Conservation (phyloP, 352 stramenopile genomes). For the Globisporangium nagaii region DNA sequence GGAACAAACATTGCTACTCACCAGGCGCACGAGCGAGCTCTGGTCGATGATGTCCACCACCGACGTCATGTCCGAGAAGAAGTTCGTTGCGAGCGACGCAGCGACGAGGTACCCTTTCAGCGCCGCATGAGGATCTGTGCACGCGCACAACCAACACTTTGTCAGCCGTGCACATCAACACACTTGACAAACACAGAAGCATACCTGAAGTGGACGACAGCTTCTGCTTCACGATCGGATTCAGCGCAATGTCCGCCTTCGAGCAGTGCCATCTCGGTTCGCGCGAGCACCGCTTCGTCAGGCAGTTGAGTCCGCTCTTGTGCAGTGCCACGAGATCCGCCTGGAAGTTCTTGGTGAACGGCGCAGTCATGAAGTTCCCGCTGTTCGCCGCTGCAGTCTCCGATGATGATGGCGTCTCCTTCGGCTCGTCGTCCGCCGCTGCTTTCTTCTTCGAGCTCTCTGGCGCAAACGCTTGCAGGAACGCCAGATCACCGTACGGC, state of each 20-base stretch:
- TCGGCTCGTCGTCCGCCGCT: conserved; percentile 12
- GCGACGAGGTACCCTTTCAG: conserved; percentile 72
- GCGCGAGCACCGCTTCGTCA: conserved; percentile 55
- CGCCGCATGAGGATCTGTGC: conserved; percentile 57
- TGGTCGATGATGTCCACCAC: conserved; percentile 81
- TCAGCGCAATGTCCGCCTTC: conserved; percentile 56
- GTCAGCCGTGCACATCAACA: background rate
- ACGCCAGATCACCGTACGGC: conserved; percentile 73
- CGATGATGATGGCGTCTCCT: conserved; percentile 10
- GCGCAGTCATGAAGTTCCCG: conserved; percentile 28
- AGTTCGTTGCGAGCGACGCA: conserved; percentile 76
- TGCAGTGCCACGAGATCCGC: conserved; percentile 60
- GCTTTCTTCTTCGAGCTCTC: conserved; percentile 28
- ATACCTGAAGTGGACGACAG: conserved; percentile 51
- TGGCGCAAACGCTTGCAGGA: conserved; percentile 65
- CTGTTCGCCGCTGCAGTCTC: too few species aligned
- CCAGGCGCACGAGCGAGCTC: conserved; percentile 75
- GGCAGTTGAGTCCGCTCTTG: conserved; percentile 32
- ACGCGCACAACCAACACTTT: background rate
- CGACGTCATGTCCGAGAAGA: conserved; percentile 64
- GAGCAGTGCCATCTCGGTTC: conserved; percentile 79
- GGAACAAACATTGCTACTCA: conserved; percentile 9
- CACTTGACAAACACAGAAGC: background rate
- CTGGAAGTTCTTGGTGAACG: conserved; percentile 52
- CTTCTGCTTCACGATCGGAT: conserved; percentile 69